Evolutionary conservation across 1,139 yeast species (phyloP), one percentile per base, ranked within the genome.

Genomic region (Yamadazyma pseudoaaseri): DNA sequence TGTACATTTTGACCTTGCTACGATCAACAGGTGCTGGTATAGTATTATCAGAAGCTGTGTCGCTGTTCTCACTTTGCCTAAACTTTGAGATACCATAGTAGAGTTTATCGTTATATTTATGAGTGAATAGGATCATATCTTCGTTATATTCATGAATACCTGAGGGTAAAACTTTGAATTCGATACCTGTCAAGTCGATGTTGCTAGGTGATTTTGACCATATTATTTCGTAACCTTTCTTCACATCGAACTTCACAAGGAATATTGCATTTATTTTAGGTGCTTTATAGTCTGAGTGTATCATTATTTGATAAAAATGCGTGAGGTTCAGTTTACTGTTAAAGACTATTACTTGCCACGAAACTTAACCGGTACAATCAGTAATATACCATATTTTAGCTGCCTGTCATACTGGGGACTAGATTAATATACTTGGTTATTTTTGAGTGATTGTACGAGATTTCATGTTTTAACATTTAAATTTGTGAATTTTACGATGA

Each of bases 131-230:
- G 5, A 66, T 56, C 7, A 65, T 55, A 44, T 86, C 90, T 26
- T 65, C 55, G 9, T 57, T 54, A 16, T 65, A 67, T 26, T 79
- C 76, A 52, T 87, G 96, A n/a, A 86, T 68, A 1, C 96, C 96
- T 0, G 94, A 82, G 1, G 96, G 96, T 35, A 89, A 61, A 9
- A 81, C 70, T 46, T 83, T 81, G 58, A 74, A 86, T 54, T 89
- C 96, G 13, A 86, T 49, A 4, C 73, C 73, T 3, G 51, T 47
- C 18, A 65, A 45, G 16, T 52, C 47, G 5, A 63, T 35, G 6
- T 50, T 45, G 25, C 49, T 45, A 3, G 52, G 29, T 1, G 62
- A 47, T 32, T 62, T 60, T 22, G 67, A 60, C 86, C 86, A 82
- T 27, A 70, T 70, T 31, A 81, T 47, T 34, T 72, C 74, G 52